A percentile compares a stretch with the other conserved stretches of the same genome.
These are phyloP conservation scores for Exophiala phaeomuriformis DNA, from an alignment of 2,329 filamentous ascomycete species.

Conservation along the genomic window DNA sequence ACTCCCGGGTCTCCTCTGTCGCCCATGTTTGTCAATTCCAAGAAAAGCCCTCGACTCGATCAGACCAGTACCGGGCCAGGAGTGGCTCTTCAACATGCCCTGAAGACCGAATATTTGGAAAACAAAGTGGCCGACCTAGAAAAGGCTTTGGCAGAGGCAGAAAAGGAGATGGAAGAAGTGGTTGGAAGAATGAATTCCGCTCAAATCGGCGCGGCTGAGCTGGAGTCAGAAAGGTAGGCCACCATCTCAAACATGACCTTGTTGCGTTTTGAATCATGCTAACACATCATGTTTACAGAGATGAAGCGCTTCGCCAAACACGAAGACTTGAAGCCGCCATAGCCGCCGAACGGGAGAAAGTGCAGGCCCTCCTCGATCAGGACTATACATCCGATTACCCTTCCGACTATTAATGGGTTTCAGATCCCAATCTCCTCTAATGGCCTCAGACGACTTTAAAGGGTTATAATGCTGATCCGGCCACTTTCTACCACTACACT, in stretches of 20 bases:
- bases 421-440: background rate
- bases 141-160: conserved; percentile 65
- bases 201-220: conserved; percentile 72
- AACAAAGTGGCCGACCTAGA: conserved; percentile 78
- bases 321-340: conserved; percentile 62
- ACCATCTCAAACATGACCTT: background rate
- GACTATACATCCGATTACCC: conserved; percentile 19
- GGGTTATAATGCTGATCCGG: too few species aligned
- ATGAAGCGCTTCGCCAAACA: conserved; percentile 66
- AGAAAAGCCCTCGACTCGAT: conserved; percentile 54
- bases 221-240: conserved; percentile 51
- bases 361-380: conserved; percentile 19
- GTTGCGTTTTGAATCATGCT: conserved; percentile 26
- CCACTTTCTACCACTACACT: too few species aligned
- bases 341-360: conserved; percentile 53
- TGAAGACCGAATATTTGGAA: conserved; percentile 68
- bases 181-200: conserved; percentile 73
- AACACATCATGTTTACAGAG: conserved; percentile 38
- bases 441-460: background rate
- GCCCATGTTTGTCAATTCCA: conserved; percentile 50
- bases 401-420: conserved; percentile 16
- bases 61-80: conserved; percentile 55
- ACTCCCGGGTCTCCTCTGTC: conserved; percentile 56
- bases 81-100: conserved; percentile 57
- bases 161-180: conserved; percentile 75